Conservation (phyloP, 768 basidiomycete genomes). For the Boletus rufocinnamomeus region DNA sequence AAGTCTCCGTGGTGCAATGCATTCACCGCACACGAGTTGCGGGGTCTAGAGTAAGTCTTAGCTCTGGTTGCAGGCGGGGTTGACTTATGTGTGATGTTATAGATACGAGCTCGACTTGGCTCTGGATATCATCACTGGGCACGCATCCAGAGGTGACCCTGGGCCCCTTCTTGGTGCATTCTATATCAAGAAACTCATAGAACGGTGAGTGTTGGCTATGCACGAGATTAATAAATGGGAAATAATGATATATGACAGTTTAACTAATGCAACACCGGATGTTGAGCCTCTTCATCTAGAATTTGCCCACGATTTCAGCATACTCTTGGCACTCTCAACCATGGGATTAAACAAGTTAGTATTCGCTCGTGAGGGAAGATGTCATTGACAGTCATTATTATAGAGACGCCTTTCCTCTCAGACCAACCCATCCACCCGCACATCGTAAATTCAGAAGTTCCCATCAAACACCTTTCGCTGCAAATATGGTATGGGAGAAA, state of each 20-base stretch:
- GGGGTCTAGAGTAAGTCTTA: constrained; percentile 37
- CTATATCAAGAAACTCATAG: constrained; percentile 40
- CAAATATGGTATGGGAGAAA: constrained; percentile 45
- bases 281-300: constrained; percentile 40
- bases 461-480: constrained; percentile 42
- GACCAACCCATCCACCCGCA: constrained; percentile 24
- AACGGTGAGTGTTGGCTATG: constrained; percentile 28
- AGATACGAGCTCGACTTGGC: constrained; percentile 42
- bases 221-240: background rate
- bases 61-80: background rate
- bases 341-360: constrained; percentile 40
- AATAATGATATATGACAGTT: constrained; percentile 18
- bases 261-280: constrained; percentile 35
- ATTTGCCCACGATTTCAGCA: constrained; percentile 43
- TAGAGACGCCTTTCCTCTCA: constrained; percentile 38
- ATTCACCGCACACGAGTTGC: constrained; percentile 38
- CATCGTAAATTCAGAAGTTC: constrained; percentile 40
- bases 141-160: constrained; percentile 28
- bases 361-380: background rate
- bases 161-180: constrained; percentile 40
- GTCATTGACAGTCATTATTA: background rate
- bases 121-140: constrained; percentile 38
- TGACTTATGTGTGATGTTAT: background rate
- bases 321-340: constrained; percentile 41
- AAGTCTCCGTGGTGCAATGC: constrained; percentile 44